Conservation (phyloP, 139 green algal species). For the Volvox africanus region DNA sequence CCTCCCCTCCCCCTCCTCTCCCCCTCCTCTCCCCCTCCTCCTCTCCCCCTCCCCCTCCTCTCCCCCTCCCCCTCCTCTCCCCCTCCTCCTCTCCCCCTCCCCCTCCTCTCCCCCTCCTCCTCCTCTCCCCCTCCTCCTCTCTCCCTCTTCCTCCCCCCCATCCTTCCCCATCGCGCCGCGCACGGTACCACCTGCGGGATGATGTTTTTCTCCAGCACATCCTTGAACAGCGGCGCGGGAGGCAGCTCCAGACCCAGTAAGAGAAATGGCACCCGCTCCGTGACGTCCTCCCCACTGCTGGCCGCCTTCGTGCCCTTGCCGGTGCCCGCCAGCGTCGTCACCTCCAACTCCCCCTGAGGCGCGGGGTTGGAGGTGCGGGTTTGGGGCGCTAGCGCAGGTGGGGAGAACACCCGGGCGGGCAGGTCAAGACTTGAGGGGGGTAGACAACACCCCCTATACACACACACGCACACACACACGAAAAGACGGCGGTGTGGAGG, state of each 20-base stretch:
- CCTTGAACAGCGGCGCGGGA: slow-evolving; percentile 96
- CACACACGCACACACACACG: neutral
- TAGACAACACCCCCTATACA: neutral
- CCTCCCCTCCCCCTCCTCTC: too few relatives aligned
- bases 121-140: neutral
- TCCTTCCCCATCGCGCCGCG: neutral
- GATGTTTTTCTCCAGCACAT: slow-evolving; percentile 96
- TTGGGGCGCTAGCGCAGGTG: neutral
- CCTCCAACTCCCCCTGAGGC: slow-evolving; percentile 87
- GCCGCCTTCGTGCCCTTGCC: slow-evolving; percentile 73
- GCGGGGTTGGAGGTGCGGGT: neutral
- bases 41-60: too few relatives aligned
- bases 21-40: too few relatives aligned
- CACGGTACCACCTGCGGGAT: slow-evolving; percentile 91
- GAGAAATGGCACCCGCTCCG: slow-evolving; percentile 88
- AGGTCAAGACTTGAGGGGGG: too few relatives aligned
- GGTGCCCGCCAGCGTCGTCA: slow-evolving; percentile 87
- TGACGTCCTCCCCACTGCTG: slow-evolving; percentile 62
- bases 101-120: too few relatives aligned
- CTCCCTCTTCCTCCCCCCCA: neutral
- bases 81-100: too few relatives aligned
- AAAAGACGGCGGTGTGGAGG: neutral
- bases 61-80: too few relatives aligned
- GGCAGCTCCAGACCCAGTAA: slow-evolving; percentile 95
- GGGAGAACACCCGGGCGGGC: neutral